Percentiles rank a stretch among this genome's conserved stretches.
Evolutionary conservation across 192 early-diverging fungal species (phyloP).

Genomic region (Linderina pennispora): DNA sequence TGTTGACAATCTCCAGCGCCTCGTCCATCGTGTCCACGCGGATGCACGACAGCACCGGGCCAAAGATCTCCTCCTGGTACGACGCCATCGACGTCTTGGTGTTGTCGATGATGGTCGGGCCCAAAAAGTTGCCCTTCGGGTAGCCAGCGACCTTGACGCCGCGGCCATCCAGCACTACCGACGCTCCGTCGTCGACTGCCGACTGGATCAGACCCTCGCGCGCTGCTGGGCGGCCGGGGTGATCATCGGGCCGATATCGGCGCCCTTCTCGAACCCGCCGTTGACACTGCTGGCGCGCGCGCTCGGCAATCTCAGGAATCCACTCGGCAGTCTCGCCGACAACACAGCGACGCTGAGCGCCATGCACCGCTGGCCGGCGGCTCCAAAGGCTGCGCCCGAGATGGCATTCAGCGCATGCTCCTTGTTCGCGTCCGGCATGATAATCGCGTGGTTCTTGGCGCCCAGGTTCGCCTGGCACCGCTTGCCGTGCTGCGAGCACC

Average conservation of each 20-base stretch:
- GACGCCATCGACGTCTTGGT: constrained; percentile 77
- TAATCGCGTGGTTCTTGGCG: constrained; percentile 96
- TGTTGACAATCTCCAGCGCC: constrained; percentile 85
- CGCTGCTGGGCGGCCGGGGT: constrained; percentile 69
- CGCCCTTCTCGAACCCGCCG: constrained; percentile 74
- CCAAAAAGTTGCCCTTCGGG: constrained; percentile 92
- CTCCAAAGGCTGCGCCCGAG: constrained; percentile 91
- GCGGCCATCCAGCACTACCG: constrained; percentile 83
- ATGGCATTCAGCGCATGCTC: constrained; percentile 91
- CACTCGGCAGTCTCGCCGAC: constrained; percentile 80
- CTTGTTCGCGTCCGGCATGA: constrained; percentile 92
- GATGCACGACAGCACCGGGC: constrained; percentile 83
- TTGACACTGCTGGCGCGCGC: constrained; percentile 73
- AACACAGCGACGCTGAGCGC: constrained; percentile 85
- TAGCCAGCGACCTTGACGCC: constrained; percentile 63
- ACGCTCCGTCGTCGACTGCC: constrained; percentile 81
- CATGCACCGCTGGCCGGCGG: constrained; percentile 98
- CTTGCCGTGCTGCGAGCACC: constrained; percentile 85
- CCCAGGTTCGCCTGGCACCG: constrained; percentile 95
- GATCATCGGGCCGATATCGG: constrained; percentile 91
- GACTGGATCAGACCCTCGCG: constrained; percentile 73
- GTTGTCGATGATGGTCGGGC: constrained; percentile 81
- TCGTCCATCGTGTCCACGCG: constrained; percentile 82
- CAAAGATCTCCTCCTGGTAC: constrained; percentile 95
- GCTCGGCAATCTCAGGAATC: constrained; percentile 85